These are phyloP conservation scores for Penicillium sp. DNA, from an alignment of 2,329 filamentous ascomycete species.

Conservation along the genomic window DNA sequence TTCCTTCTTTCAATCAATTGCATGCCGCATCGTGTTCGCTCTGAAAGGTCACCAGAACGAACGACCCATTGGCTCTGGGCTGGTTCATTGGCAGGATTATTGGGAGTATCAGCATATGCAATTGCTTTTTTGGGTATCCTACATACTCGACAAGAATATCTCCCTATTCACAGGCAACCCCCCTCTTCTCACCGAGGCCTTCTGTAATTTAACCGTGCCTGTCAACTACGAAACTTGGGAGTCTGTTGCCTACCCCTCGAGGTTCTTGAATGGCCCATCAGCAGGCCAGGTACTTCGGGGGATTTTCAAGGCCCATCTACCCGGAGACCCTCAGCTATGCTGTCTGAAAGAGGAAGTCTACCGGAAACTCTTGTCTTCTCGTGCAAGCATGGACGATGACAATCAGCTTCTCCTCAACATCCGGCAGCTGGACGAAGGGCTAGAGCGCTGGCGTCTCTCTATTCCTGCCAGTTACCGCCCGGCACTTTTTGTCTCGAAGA, in stretches of 20 bases:
- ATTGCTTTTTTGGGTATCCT: slow-evolving; percentile 18
- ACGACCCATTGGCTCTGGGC: neutral
- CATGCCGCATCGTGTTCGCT: slow-evolving; percentile 17
- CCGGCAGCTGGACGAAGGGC: slow-evolving; percentile 19
- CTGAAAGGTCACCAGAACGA: slow-evolving; percentile 8
- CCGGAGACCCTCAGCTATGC: slow-evolving; percentile 10
- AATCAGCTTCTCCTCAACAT: slow-evolving; percentile 18
- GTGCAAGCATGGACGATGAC: slow-evolving; percentile 11
- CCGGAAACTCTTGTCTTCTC: slow-evolving; percentile 14
- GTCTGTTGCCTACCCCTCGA: neutral
- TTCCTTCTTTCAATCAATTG: slow-evolving; percentile 12
- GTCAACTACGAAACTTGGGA: neutral
- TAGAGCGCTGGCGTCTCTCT: slow-evolving; percentile 20
- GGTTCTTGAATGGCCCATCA: neutral
- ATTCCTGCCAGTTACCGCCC: slow-evolving; percentile 15
- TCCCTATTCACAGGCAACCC: slow-evolving; percentile 16
- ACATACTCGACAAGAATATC: slow-evolving; percentile 15
- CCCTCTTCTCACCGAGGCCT: slow-evolving; percentile 15
- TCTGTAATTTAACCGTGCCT: slow-evolving; percentile 12
- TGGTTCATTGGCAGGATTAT: neutral
- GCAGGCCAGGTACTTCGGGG: neutral
- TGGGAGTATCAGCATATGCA: slow-evolving; percentile 8
- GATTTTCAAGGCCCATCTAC: neutral
- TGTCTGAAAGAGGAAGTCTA: slow-evolving; percentile 19
- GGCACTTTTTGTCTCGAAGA: slow-evolving; percentile 15